Conservation (phyloP, 2,329 filamentous ascomycete genomes). For the Scytalidium sp. region DNA sequence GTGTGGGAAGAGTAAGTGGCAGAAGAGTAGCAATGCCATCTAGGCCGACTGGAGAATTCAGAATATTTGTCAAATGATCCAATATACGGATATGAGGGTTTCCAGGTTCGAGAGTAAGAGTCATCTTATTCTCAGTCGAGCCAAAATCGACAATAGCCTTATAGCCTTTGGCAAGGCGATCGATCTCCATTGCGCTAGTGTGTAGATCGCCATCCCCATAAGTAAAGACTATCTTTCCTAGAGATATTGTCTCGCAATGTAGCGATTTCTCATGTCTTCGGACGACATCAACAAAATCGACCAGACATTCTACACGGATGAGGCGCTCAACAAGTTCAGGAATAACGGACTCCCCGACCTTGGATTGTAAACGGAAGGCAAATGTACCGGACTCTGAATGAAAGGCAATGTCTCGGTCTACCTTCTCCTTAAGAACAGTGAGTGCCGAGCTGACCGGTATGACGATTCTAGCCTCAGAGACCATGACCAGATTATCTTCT, state of each 20-base stretch:
- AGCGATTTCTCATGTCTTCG: slow-evolving; percentile 53
- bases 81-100: slow-evolving; percentile 67
- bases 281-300: slow-evolving; percentile 67
- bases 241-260: slow-evolving; percentile 54
- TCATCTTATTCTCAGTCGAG: slow-evolving; percentile 43
- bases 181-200: slow-evolving; percentile 13
- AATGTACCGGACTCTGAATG: slow-evolving; percentile 23
- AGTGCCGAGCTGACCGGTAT: slow-evolving; percentile 20
- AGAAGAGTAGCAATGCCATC: slow-evolving; percentile 52
- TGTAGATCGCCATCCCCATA: slow-evolving; percentile 44
- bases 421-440: slow-evolving; percentile 20
- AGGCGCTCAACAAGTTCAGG: slow-evolving; percentile 22
- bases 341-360: slow-evolving; percentile 26
- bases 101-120: slow-evolving; percentile 54
- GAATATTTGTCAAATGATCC: slow-evolving; percentile 54
- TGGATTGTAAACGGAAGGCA: slow-evolving; percentile 26
- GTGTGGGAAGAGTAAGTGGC: slow-evolving; percentile 60
- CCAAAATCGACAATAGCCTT: slow-evolving; percentile 57
- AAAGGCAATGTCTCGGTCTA: slow-evolving; percentile 30
- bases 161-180: slow-evolving; percentile 31
- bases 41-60: slow-evolving; percentile 51
- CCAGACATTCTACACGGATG: slow-evolving; percentile 65
- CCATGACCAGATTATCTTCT: slow-evolving; percentile 21
- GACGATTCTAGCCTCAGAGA: slow-evolving; percentile 28
- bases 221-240: slow-evolving; percentile 65